Evolutionary conservation across 176 grass and related monocot species (phyloP), one percentile per base, ranked within the genome.

Genomic region (Oryza rufipogon): DNA sequence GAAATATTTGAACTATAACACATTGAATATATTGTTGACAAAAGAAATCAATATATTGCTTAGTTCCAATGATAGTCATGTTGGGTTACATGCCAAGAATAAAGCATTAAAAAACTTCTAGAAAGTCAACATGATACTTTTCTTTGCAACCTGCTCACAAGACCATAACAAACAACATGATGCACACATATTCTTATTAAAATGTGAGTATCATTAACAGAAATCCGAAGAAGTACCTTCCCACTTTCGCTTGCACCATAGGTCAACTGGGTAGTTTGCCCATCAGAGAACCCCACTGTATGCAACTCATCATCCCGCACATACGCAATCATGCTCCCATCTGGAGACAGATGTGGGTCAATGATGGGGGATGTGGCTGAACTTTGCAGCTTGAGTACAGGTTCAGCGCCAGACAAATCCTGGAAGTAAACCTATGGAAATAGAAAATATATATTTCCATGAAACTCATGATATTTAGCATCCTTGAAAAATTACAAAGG

Each of bases 291-390:
- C 76, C 77, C 85, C 38, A 77, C 58, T 23, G 87, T 92, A 92
- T 94, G 84, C 66, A 99, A 85, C 66, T 99, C 91, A 26, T 96
- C 97, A 83, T 96, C 93, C 84, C 79, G 85, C 73, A 99, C 90
- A 92, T 88, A 99, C 11, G 97, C 93, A 77, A 99, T 88, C 91
- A 96, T 93, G 79, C 49, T 92, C 73, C 97, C 97, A 74, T 99
- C 92, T 73, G 97, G 93, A 73, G 93, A 99, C 47, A 99, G 73
- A 96, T 94, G 91, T 51, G 97, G 93, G 36, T 96, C 93, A 79
- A 99, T 96, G 70, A 99, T 91, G 2, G 97, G 93, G 42, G 90
- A 96, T 68, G 87, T 86, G 68, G 91, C 75, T n/a, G 89, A 88
- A 73, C 91, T 92, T 22, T 83, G 86, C 38, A 99, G 72, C 81